Conservation (phyloP, 73 alveolate genomes). For the Tetrahymena elliotti region DNA sequence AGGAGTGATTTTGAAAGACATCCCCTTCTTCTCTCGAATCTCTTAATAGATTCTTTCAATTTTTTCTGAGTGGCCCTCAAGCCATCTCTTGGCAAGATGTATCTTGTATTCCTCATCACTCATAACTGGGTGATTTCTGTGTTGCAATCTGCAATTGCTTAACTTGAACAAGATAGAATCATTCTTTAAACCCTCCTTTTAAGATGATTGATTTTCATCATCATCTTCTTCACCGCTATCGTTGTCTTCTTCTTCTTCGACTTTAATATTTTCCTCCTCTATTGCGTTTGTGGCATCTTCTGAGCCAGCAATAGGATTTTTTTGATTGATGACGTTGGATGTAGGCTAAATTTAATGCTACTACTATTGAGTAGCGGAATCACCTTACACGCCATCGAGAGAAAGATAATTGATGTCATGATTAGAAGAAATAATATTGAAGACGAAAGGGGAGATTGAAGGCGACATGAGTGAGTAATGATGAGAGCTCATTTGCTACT, state of each 20-base stretch:
- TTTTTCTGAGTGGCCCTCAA: neutral
- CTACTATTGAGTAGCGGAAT: neutral
- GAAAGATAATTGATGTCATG: neutral
- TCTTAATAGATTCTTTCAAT: neutral
- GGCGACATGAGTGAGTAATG: neutral
- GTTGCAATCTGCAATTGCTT: neutral
- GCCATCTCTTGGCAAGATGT: constrained; percentile 1
- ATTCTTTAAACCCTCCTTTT: neutral
- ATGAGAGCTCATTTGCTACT: neutral
- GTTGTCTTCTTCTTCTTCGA: neutral
- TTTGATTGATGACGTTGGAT: neutral
- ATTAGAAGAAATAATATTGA: neutral
- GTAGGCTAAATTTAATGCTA: neutral
- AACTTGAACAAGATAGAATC: neutral
- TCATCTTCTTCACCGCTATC: neutral
- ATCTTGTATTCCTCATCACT: neutral
- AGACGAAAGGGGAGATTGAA: neutral
- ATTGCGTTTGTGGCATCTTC: neutral
- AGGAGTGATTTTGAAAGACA: neutral
- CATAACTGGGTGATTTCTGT: neutral
- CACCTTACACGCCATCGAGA: neutral
- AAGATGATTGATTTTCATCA: neutral
- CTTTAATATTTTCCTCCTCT: neutral
- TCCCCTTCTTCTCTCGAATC: neutral
- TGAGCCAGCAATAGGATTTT: neutral